Evolutionary conservation across 257 asterid species (phyloP).

Genomic region (Marsdenia floribunda): DNA sequence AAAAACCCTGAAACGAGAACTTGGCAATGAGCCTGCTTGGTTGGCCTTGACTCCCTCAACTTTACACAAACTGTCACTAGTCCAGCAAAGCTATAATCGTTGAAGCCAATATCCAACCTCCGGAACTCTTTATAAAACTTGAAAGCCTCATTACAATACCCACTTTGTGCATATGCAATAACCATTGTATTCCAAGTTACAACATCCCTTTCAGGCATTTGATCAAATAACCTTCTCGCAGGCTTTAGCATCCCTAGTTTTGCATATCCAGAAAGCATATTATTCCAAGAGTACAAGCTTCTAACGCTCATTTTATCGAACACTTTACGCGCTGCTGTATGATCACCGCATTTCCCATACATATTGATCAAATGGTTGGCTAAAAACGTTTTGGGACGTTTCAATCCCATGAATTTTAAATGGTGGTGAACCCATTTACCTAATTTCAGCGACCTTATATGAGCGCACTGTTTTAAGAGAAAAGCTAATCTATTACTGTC

Average conservation of each 20-base stretch:
- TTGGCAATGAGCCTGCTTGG: slow-evolving; percentile 62
- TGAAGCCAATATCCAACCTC: slow-evolving; percentile 44
- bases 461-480: slow-evolving; percentile 50
- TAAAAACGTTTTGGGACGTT: slow-evolving; percentile 44
- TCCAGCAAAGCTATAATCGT: slow-evolving; percentile 65
- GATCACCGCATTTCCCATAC: slow-evolving; percentile 67
- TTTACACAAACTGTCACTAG: slow-evolving; percentile 52
- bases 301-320: slow-evolving; percentile 55
- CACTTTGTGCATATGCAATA: slow-evolving; percentile 51
- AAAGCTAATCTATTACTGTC: slow-evolving; percentile 38
- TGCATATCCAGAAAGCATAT: slow-evolving; percentile 71
- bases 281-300: slow-evolving; percentile 83
- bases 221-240: slow-evolving; percentile 53
- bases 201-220: slow-evolving; percentile 65
- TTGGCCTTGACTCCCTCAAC: slow-evolving; percentile 49
- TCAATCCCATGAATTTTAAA: slow-evolving; percentile 49
- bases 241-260: slow-evolving; percentile 52
- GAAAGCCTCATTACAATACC: slow-evolving; percentile 46
- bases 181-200: slow-evolving; percentile 83
- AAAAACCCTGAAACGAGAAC: slow-evolving; percentile 53
- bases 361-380: slow-evolving; percentile 62
- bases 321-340: slow-evolving; percentile 58
- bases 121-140: slow-evolving; percentile 47
- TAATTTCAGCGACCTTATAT: slow-evolving; percentile 31
- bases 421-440: slow-evolving; percentile 59